phyloP scores from a whole-genome alignment of 106 monocot genomes.

The Posidonia australis region DNA sequence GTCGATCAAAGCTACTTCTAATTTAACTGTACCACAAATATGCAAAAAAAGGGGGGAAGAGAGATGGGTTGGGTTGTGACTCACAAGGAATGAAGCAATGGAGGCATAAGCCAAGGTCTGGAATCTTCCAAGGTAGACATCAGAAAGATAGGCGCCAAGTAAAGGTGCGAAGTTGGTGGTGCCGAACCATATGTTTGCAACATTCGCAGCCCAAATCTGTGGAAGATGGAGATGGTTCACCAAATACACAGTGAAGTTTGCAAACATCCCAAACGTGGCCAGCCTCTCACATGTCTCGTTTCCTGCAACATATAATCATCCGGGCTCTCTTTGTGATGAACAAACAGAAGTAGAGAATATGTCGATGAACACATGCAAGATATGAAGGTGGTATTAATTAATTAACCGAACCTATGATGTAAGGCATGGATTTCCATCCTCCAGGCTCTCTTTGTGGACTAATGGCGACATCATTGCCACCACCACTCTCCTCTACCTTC shows the following conservation, averaged over 20 bases:
- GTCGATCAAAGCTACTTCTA: too few species aligned
- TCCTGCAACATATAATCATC: constrained; percentile 15
- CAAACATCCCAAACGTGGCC: constrained; percentile 23
- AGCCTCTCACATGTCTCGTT: constrained; percentile 33
- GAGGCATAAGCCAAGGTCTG: constrained; percentile 53
- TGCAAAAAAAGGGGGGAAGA: not conserved
- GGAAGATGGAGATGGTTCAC: constrained; percentile 18
- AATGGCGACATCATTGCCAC: not conserved
- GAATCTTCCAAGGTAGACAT: constrained; percentile 69
- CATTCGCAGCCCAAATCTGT: constrained; percentile 16
- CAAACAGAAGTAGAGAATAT: too few species aligned
- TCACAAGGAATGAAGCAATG: constrained; percentile 36
- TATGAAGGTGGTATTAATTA: not conserved
- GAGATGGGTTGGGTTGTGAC: not conserved
- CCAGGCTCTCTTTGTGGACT: constrained; percentile 18
- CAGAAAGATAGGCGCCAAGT: constrained; percentile 75
- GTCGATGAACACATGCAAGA: not conserved
- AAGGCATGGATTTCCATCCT: constrained; percentile 48
- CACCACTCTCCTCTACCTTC: not conserved
- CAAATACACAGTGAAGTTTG: constrained; percentile 36
- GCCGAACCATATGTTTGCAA: constrained; percentile 37
- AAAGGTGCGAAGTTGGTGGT: constrained; percentile 70
- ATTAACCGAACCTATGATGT: constrained; percentile 25
- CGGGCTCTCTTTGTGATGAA: too few species aligned
- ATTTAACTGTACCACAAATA: too few species aligned